Evolutionary conservation across 805 yeast genomes (phyloP).

Genomic region (Hanseniaspora mollemarum): DNA sequence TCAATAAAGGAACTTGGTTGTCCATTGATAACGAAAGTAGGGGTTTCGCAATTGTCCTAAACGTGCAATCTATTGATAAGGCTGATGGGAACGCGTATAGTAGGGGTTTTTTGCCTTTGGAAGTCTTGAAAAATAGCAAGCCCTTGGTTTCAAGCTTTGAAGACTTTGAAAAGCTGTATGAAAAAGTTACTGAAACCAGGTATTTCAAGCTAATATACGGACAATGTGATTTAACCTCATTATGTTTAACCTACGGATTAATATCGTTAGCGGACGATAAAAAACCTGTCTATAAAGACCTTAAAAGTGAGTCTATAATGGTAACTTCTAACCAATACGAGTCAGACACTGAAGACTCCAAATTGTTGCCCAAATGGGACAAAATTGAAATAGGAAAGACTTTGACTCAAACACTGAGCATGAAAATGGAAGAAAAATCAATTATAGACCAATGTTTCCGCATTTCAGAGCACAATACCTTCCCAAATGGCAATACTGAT

Average conservation of each 20-base stretch:
- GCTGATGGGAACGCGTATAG: slow-evolving; percentile 26
- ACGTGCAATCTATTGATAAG: slow-evolving; percentile 36
- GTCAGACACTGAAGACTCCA: not conserved
- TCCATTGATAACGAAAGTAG: slow-evolving; percentile 52
- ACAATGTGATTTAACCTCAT: slow-evolving; percentile 16
- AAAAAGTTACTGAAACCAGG: slow-evolving; percentile 22
- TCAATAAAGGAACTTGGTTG: slow-evolving; percentile 84
- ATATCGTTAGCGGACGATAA: slow-evolving; percentile 11
- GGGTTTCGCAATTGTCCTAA: slow-evolving; percentile 59
- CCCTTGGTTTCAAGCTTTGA: slow-evolving; percentile 19
- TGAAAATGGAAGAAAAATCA: not conserved
- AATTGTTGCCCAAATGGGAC: not conserved
- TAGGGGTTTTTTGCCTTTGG: slow-evolving; percentile 38
- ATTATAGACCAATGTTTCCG: slow-evolving; percentile 6
- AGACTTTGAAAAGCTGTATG: slow-evolving; percentile 24
- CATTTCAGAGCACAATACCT: slow-evolving; percentile 1
- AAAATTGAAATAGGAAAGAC: slow-evolving; percentile 1
- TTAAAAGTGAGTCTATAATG: not conserved
- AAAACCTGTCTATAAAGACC: not conserved
- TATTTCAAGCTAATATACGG: slow-evolving; percentile 33
- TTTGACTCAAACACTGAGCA: not conserved
- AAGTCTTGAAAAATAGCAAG: slow-evolving; percentile 27
- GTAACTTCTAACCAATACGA: slow-evolving; percentile 11
- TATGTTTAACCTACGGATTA: not conserved
- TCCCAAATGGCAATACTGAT: not conserved